A percentile compares a stretch with the other conserved stretches of the same genome.
phyloP scores from a whole-genome alignment of 306 rosid species.

The Vigna hirtella region DNA sequence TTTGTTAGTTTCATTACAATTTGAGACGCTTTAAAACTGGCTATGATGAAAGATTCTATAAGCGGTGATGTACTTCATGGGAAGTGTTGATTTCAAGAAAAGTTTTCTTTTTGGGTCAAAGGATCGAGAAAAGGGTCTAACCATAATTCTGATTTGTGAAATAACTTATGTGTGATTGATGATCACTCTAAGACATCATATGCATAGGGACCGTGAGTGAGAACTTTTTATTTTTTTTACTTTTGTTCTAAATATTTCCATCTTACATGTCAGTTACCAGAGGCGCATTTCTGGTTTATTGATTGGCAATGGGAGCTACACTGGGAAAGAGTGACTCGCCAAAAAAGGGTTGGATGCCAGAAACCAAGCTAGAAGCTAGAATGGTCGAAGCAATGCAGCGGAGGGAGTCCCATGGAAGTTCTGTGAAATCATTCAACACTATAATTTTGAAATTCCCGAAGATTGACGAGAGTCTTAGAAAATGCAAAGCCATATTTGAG shows the following conservation, averaged over 20 bases:
- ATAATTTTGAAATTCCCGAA: slow-evolving; percentile 91
- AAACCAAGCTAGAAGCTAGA: slow-evolving; percentile 80
- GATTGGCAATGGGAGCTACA: slow-evolving; percentile 71
- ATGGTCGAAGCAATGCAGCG: slow-evolving; percentile 80
- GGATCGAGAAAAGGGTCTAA: neutral
- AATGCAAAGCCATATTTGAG: slow-evolving; percentile 78
- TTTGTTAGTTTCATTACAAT: neutral
- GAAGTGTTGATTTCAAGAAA: slow-evolving; percentile 7
- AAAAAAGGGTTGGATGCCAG: slow-evolving; percentile 48
- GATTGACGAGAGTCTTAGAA: slow-evolving; percentile 86
- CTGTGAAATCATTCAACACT: slow-evolving; percentile 78
- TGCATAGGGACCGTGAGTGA: neutral
- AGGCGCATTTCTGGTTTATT: slow-evolving; percentile 36
- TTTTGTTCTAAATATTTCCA: neutral
- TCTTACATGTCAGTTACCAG: slow-evolving; percentile 35
- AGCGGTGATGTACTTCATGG: slow-evolving; percentile 5
- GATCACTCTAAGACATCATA: neutral
- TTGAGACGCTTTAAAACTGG: neutral
- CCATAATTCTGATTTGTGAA: slow-evolving; percentile 5
- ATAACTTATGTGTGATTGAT: slow-evolving; percentile 17
- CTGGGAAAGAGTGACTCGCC: slow-evolving; percentile 60
- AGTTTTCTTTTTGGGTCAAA: neutral
- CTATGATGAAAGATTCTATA: slow-evolving; percentile 3
- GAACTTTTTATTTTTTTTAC: neutral
- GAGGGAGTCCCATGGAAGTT: slow-evolving; percentile 70